phyloP scores from a whole-genome alignment of 1,139 yeast genomes.

The Yamadazyma triangularis region DNA sequence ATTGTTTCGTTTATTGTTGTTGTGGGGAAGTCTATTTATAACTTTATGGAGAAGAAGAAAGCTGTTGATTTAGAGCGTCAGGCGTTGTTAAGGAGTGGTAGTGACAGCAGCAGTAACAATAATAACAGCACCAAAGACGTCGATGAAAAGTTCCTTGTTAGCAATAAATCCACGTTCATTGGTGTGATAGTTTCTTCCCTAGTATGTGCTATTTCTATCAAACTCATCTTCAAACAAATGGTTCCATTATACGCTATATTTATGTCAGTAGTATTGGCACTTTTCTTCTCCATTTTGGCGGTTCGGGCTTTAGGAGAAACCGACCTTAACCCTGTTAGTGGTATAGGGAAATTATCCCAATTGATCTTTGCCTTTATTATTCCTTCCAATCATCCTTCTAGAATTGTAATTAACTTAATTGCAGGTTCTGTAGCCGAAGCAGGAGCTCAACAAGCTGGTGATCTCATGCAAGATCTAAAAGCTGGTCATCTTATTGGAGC shows the following conservation, averaged over 20 bases:
- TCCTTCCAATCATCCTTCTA: conserved; percentile 75
- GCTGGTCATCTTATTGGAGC: conserved; percentile 93
- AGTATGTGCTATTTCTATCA: conserved; percentile 61
- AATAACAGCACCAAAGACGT: conserved; percentile 7
- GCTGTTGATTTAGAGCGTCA: not conserved
- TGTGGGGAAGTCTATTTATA: conserved; percentile 38
- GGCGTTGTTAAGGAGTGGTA: conserved; percentile 3
- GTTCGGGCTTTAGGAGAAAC: conserved; percentile 96
- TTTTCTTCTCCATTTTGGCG: conserved; percentile 76
- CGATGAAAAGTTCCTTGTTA: conserved; percentile 43
- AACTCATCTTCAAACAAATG: conserved; percentile 61
- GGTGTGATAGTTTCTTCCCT: conserved; percentile 67
- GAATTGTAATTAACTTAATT: conserved; percentile 76
- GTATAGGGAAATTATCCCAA: conserved; percentile 92
- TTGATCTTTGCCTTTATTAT: conserved; percentile 76
- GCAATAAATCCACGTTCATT: conserved; percentile 42
- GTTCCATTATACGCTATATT: conserved; percentile 70
- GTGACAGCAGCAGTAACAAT: not conserved
- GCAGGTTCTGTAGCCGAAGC: conserved; percentile 99
- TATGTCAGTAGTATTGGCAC: conserved; percentile 68
- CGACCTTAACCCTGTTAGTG: conserved; percentile 93
- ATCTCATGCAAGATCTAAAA: conserved; percentile 92
- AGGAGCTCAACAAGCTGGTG: conserved; percentile 99
- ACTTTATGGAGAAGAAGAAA: conserved; percentile 1
- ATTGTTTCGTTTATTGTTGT: conserved; percentile 74